A percentile compares a stretch with the other conserved stretches of the same genome.
These are phyloP conservation scores for Nectriaceae sp. DNA, from an alignment of 2,329 filamentous ascomycete species.

Conservation along the genomic window DNA sequence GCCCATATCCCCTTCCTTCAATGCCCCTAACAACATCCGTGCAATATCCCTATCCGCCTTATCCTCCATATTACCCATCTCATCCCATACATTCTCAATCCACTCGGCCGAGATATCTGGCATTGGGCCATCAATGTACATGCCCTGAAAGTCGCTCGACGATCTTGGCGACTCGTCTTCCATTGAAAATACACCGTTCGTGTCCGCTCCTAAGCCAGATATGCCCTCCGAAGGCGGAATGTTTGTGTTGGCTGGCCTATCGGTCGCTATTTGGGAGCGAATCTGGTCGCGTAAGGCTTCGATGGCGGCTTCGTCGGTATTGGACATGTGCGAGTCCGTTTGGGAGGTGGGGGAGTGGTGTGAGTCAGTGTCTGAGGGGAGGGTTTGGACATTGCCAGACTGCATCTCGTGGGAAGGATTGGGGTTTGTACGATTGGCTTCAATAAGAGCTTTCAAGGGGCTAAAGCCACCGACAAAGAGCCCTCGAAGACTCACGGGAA, in stretches of 20 bases:
- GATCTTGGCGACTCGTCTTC: constrained; percentile 25
- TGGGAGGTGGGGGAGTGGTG: constrained; percentile 20
- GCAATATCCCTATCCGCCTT: constrained; percentile 40
- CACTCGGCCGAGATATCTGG: constrained; percentile 34
- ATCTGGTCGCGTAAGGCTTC: constrained; percentile 15
- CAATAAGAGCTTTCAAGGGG: constrained; percentile 35
- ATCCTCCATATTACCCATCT: constrained; percentile 30
- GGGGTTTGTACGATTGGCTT: constrained; percentile 18
- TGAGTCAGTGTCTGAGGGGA: constrained; percentile 15
- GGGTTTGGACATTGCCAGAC: neutral
- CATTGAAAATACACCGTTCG: constrained; percentile 35
- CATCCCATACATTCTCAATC: constrained; percentile 40
- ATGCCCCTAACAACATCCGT: constrained; percentile 38
- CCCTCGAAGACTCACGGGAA: constrained; percentile 40
- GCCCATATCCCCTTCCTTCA: constrained; percentile 32
- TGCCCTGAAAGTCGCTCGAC: constrained; percentile 24
- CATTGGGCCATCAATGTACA: constrained; percentile 31
- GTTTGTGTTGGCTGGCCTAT: constrained; percentile 16
- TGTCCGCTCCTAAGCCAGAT: constrained; percentile 32
- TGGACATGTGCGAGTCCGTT: constrained; percentile 19
- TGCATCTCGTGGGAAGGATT: neutral
- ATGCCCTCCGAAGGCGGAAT: constrained; percentile 30
- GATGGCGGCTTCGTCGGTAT: constrained; percentile 11
- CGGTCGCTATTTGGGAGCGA: constrained; percentile 5
- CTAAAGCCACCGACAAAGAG: constrained; percentile 41